Evolutionary conservation across 257 asterid species (phyloP).

Genomic region (Thymus quinquecostatus): DNA sequence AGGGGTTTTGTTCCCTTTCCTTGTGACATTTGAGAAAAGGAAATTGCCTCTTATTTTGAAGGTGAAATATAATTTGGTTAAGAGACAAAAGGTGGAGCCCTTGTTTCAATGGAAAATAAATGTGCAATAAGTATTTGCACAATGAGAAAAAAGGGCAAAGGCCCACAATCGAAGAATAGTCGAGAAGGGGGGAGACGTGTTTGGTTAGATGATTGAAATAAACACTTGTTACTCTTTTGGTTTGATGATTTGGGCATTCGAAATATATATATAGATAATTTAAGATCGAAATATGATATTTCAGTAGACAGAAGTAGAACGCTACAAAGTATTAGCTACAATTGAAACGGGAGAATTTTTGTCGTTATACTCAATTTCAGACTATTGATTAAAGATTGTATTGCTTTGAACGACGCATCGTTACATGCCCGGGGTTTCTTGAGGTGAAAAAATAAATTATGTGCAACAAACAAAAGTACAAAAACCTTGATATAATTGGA

Average conservation of each 20-base stretch:
- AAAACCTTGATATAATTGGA: not conserved
- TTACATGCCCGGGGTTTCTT: too few relatives aligned
- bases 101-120: not conserved
- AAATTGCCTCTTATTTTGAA: not conserved
- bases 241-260: too few relatives aligned
- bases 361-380: too few relatives aligned
- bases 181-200: constrained; percentile 16
- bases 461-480: not conserved
- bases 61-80: not conserved
- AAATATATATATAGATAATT: too few relatives aligned
- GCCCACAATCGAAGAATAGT: constrained; percentile 12
- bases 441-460: too few relatives aligned
- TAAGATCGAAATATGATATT: too few relatives aligned
- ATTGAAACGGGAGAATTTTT: too few relatives aligned
- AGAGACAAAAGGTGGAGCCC: not conserved
- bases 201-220: constrained; percentile 8
- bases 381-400: too few relatives aligned
- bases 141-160: not conserved
- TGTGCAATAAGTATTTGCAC: not conserved
- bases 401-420: too few relatives aligned
- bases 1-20: not conserved
- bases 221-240: too few relatives aligned
- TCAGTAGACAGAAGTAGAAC: too few relatives aligned
- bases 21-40: not conserved
- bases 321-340: too few relatives aligned